These are phyloP conservation scores for Imleria badia DNA, from an alignment of 768 basidiomycete genomes.

Conservation along the genomic window DNA sequence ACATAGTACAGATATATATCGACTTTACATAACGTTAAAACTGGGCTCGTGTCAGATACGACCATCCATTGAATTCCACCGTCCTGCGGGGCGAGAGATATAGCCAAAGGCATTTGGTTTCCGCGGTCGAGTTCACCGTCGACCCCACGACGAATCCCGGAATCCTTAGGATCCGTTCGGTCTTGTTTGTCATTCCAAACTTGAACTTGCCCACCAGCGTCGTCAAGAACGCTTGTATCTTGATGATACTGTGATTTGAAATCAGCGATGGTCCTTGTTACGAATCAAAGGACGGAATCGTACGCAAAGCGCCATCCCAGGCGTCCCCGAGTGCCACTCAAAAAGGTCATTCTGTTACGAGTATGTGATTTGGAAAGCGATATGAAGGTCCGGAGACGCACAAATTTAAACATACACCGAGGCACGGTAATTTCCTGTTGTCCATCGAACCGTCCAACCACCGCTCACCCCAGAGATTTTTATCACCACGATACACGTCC, in stretches of 20 bases:
- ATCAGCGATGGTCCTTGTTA: background rate
- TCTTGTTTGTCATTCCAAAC: constrained; percentile 37
- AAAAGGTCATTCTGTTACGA: constrained; percentile 25
- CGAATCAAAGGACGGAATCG: background rate
- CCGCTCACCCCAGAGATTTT: too few species aligned
- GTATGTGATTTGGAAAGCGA: too few species aligned
- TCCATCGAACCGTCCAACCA: too few species aligned
- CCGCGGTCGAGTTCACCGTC: constrained; percentile 32
- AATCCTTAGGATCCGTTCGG: constrained; percentile 29
- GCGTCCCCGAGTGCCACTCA: constrained; percentile 14
- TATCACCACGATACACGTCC: too few species aligned
- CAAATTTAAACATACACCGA: too few species aligned
- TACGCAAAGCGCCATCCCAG: constrained; percentile 32
- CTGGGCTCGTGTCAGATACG: too few species aligned
- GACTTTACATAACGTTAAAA: too few species aligned
- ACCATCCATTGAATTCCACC: too few species aligned
- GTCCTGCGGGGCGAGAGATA: constrained; percentile 15
- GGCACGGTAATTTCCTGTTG: too few species aligned
- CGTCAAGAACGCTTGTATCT: constrained; percentile 55
- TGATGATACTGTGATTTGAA: constrained; percentile 33
- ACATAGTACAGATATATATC: too few species aligned
- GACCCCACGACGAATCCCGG: constrained; percentile 33
- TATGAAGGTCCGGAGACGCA: too few species aligned
- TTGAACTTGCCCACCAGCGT: constrained; percentile 55
- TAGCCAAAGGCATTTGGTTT: constrained; percentile 27